These are phyloP conservation scores for Sanghuangporus baumii DNA, from an alignment of 1,284 basidiomycete species.

Conservation along the genomic window DNA sequence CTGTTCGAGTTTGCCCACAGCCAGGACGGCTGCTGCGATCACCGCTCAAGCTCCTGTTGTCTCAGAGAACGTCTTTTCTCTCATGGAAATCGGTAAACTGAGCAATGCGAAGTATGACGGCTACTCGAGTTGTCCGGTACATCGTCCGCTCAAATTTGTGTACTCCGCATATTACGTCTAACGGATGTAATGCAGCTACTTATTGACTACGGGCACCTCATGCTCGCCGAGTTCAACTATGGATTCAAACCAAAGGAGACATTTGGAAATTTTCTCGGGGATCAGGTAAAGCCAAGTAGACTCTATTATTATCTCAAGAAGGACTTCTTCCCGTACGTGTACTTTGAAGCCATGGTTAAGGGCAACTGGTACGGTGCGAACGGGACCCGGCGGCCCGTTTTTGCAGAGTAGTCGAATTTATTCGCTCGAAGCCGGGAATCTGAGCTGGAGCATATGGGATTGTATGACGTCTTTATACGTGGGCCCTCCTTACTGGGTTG, in stretches of 20 bases:
- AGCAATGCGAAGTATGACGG: conserved; percentile 71
- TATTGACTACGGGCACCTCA: conserved; percentile 80
- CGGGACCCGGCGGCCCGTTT: conserved; percentile 46
- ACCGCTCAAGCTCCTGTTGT: conserved; percentile 91
- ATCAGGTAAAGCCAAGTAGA: conserved; percentile 66
- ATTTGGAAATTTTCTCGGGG: conserved; percentile 59
- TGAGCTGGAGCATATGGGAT: too few species aligned
- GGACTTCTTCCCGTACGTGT: conserved; percentile 85
- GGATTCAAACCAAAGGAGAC: conserved; percentile 83
- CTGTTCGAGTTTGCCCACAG: conserved; percentile 86
- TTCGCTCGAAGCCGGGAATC: too few species aligned
- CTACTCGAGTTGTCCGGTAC: conserved; percentile 79
- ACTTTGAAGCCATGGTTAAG: conserved; percentile 81
- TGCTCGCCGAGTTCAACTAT: conserved; percentile 91
- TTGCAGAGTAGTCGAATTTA: background rate
- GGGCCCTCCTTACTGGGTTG: too few species aligned
- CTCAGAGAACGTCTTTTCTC: conserved; percentile 79
- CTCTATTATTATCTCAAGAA: conserved; percentile 92
- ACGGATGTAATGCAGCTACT: conserved; percentile 45
- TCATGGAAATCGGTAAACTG: conserved; percentile 68
- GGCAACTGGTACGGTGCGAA: conserved; percentile 65
- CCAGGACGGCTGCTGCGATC: conserved; percentile 95
- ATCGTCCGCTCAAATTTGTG: conserved; percentile 24
- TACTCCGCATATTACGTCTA: too few species aligned
- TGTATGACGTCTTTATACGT: too few species aligned